Conservation (phyloP, 306 rosid species). For the Vigna nakashimae region DNA sequence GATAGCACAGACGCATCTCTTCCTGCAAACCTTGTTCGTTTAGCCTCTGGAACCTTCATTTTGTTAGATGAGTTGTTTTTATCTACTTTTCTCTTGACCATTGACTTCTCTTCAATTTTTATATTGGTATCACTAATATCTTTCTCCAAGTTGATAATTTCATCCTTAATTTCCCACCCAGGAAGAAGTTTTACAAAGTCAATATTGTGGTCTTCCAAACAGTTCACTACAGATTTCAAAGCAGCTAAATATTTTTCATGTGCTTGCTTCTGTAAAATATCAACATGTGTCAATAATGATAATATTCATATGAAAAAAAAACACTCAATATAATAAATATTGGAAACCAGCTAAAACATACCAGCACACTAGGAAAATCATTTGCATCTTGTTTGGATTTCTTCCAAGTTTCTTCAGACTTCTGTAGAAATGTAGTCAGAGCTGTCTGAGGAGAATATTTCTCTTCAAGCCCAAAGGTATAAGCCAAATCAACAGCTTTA, state of each 20-base stretch:
- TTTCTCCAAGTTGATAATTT: slow-evolving; percentile 55
- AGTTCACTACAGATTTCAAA: slow-evolving; percentile 59
- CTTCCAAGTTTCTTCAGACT: slow-evolving; percentile 63
- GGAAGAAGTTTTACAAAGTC: slow-evolving; percentile 58
- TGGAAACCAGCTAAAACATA: slow-evolving; percentile 44
- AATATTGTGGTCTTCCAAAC: slow-evolving; percentile 61
- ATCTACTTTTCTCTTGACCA: slow-evolving; percentile 54
- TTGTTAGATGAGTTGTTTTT: slow-evolving; percentile 40
- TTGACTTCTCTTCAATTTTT: slow-evolving; percentile 46
- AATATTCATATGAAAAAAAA: slow-evolving; percentile 44
- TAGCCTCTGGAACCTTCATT: slow-evolving; percentile 47
- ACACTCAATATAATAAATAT: slow-evolving; percentile 22
- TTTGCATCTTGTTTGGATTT: slow-evolving; percentile 49
- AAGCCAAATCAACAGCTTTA: slow-evolving; percentile 63
- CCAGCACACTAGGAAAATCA: slow-evolving; percentile 49
- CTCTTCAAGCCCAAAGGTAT: slow-evolving; percentile 67
- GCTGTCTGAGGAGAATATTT: slow-evolving; percentile 50
- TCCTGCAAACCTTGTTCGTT: slow-evolving; percentile 46
- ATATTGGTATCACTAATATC: slow-evolving; percentile 45
- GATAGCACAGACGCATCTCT: slow-evolving; percentile 48
- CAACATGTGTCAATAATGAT: slow-evolving; percentile 34
- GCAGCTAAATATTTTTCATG: slow-evolving; percentile 62
- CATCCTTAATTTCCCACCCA: slow-evolving; percentile 60
- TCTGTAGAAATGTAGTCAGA: slow-evolving; percentile 57
- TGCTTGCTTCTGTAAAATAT: slow-evolving; percentile 57